phyloP scores from a whole-genome alignment of 2,329 filamentous ascomycete genomes.

The Arthrobotrys iridis region DNA sequence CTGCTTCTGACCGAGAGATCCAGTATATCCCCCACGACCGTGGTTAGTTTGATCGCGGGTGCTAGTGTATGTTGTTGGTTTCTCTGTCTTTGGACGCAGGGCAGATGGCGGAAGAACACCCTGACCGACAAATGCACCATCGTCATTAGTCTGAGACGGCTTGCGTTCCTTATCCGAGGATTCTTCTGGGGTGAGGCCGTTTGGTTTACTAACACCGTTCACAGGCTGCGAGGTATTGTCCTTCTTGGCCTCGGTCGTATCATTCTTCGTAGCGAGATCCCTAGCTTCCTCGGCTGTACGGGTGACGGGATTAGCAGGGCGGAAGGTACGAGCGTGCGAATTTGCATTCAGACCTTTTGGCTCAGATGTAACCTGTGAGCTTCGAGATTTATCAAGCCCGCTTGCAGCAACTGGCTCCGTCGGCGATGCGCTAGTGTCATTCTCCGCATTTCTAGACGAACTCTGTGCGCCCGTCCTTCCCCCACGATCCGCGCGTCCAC shows the following conservation, averaged over 20 bases:
- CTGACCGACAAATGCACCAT: conserved; percentile 53
- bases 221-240: not conserved
- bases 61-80: conserved; percentile 6
- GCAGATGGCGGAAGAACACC: conserved; percentile 49
- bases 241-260: conserved; percentile 23
- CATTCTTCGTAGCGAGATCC: conserved; percentile 30
- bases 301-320: conserved; percentile 23
- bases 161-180: conserved; percentile 39
- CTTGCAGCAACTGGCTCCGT: conserved; percentile 12
- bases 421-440: conserved; percentile 39
- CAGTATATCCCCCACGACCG: conserved; percentile 13
- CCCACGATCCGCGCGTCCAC: conserved; percentile 68
- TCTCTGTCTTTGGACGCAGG: conserved; percentile 37
- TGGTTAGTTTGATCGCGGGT: conserved; percentile 33
- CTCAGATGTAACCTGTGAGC: conserved; percentile 33
- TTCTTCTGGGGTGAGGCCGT: conserved; percentile 11
- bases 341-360: conserved; percentile 34
- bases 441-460: conserved; percentile 61
- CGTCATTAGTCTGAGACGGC: conserved; percentile 37
- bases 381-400: conserved; percentile 36
- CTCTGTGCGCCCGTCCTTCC: conserved; percentile 63
- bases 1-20: conserved; percentile 35
- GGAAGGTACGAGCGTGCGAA: conserved; percentile 17
- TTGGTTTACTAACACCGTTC: conserved; percentile 21
- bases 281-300: conserved; percentile 18